Conservation (phyloP, 129 eudicot genomes). For the Helichrysum umbraculigerum region DNA sequence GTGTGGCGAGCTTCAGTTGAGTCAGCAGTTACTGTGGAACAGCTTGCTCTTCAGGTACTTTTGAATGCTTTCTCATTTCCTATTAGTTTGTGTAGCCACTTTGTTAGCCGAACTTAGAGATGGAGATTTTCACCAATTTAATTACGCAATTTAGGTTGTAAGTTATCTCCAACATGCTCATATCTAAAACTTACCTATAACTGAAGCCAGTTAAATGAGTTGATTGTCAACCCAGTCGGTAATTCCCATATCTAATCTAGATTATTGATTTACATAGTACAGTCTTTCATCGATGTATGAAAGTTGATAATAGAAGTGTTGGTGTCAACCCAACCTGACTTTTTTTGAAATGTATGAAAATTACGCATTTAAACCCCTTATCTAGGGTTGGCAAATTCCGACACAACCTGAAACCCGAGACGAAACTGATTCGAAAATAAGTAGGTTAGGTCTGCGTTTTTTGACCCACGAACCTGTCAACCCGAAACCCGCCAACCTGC, state of each 20-base stretch:
- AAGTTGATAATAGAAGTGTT: background rate
- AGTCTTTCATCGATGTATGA: background rate
- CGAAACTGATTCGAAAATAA: too few relatives aligned
- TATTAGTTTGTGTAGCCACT: background rate
- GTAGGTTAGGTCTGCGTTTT: too few relatives aligned
- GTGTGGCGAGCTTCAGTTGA: constrained; percentile 89
- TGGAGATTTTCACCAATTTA: background rate
- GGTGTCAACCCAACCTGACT: background rate
- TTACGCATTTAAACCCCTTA: background rate
- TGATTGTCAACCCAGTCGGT: background rate
- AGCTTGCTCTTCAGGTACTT: constrained; percentile 87
- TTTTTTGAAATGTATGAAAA: background rate
- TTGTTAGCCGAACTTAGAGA: background rate
- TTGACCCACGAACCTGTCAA: too few relatives aligned
- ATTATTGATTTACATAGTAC: too few relatives aligned
- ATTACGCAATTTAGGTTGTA: background rate
- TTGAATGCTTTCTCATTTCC: constrained; percentile 21
- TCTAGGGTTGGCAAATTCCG: too few relatives aligned
- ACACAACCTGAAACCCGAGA: too few relatives aligned
- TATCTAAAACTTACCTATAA: background rate
- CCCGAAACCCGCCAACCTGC: too few relatives aligned
- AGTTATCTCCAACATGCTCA: background rate
- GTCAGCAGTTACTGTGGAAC: constrained; percentile 68
- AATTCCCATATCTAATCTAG: background rate
- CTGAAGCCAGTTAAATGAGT: background rate